phyloP scores from a whole-genome alignment of 345 rosid genomes.

The Nasturtium officinale region DNA sequence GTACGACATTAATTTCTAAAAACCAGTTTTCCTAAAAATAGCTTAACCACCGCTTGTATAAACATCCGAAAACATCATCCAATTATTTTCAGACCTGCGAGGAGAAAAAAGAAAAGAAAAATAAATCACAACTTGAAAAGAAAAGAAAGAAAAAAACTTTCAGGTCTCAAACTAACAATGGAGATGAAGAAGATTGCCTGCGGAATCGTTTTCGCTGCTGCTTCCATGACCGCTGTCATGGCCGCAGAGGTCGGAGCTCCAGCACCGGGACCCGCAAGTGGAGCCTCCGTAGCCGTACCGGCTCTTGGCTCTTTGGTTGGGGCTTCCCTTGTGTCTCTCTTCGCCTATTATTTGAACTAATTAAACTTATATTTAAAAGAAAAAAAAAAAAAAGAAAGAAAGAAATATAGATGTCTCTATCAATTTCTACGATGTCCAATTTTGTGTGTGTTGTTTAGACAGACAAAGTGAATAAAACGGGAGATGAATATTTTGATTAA shows the following conservation, averaged over 20 bases:
- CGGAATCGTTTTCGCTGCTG: slow-evolving; percentile 56
- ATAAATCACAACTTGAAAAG: slow-evolving; percentile 8
- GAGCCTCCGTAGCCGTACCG: slow-evolving; percentile 55
- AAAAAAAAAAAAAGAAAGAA: background rate
- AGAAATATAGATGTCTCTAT: slow-evolving; percentile 1
- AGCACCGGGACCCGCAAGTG: slow-evolving; percentile 51
- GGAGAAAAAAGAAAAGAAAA: background rate
- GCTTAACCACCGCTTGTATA: slow-evolving; percentile 20
- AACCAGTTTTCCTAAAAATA: slow-evolving; percentile 1
- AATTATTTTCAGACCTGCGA: slow-evolving; percentile 41
- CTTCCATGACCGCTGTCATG: slow-evolving; percentile 58
- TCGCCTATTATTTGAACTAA: slow-evolving; percentile 63
- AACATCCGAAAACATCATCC: background rate
- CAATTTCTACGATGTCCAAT: slow-evolving; percentile 15
- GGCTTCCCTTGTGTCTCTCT: slow-evolving; percentile 62
- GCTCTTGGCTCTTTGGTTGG: slow-evolving; percentile 62
- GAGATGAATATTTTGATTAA: slow-evolving; percentile 19
- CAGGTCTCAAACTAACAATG: slow-evolving; percentile 53
- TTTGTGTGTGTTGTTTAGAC: slow-evolving; percentile 36
- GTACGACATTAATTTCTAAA: slow-evolving; percentile 15
- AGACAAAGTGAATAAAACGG: slow-evolving; percentile 26
- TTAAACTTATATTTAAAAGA: slow-evolving; percentile 25
- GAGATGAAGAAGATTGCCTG: slow-evolving; percentile 70
- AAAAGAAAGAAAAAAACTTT: background rate
- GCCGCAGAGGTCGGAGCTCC: slow-evolving; percentile 48